Percentiles rank a stretch among this genome's conserved stretches.
phyloP scores from a whole-genome alignment of 805 yeast genomes.

The Metschnikowia peoriensis region DNA sequence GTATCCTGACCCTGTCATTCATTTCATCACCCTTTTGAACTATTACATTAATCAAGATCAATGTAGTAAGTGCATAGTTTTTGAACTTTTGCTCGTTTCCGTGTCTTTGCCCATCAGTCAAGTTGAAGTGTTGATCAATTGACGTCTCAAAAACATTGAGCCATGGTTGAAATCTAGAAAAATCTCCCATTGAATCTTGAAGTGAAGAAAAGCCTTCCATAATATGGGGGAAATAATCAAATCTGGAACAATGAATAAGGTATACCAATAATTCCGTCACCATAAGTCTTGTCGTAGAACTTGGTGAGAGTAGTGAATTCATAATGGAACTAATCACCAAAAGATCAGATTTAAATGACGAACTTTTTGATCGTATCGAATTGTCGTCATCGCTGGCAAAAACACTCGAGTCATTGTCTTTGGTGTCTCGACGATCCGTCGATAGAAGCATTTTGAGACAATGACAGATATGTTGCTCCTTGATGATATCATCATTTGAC shows the following conservation, averaged over 20 bases:
- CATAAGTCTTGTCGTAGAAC: slow-evolving; percentile 37
- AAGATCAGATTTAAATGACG: slow-evolving; percentile 22
- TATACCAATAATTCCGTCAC: slow-evolving; percentile 44
- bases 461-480: slow-evolving; percentile 36
- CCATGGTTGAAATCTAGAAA: slow-evolving; percentile 42
- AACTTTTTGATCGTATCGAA: slow-evolving; percentile 7
- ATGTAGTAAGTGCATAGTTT: slow-evolving; percentile 36
- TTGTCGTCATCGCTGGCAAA: slow-evolving; percentile 8
- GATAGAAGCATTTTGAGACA: slow-evolving; percentile 37
- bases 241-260: slow-evolving; percentile 21
- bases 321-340: slow-evolving; percentile 38
- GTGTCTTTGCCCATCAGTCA: slow-evolving; percentile 13
- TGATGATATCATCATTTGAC: slow-evolving; percentile 44
- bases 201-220: slow-evolving; percentile 32
- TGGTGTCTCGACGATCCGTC: slow-evolving; percentile 18
- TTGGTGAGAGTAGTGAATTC: slow-evolving; percentile 39
- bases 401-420: slow-evolving; percentile 10
- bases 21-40: slow-evolving; percentile 27
- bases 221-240: slow-evolving; percentile 25
- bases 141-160: slow-evolving; percentile 34
- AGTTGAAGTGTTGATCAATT: slow-evolving; percentile 28
- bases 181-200: slow-evolving; percentile 37
- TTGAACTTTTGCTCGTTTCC: slow-evolving; percentile 23
- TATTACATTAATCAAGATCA: slow-evolving; percentile 35
- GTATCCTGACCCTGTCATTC: slow-evolving; percentile 27